phyloP scores from a whole-genome alignment of 2,329 filamentous ascomycete genomes.

The Simplicillium sp. region DNA sequence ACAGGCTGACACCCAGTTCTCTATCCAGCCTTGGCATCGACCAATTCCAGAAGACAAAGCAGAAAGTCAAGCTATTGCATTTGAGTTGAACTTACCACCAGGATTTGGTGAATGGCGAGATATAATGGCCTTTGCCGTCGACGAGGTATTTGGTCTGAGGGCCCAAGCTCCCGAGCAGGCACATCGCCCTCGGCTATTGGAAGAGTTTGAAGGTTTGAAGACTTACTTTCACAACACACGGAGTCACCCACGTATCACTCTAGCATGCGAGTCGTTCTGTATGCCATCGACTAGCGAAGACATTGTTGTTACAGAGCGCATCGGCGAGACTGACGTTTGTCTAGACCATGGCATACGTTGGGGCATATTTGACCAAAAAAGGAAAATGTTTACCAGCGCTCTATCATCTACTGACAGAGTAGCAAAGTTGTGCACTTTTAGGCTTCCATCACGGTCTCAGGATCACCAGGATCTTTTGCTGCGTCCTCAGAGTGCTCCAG shows the following conservation, averaged over 20 bases:
- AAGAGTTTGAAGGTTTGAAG: background rate
- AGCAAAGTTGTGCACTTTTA: background rate
- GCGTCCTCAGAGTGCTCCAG: background rate
- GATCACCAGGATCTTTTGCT: background rate
- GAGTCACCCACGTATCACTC: background rate
- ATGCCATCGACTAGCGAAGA: background rate
- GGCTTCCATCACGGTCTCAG: no score
- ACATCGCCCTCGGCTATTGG: background rate
- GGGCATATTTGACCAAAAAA: background rate
- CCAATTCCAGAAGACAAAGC: background rate
- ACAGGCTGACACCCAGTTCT: background rate
- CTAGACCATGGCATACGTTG: background rate
- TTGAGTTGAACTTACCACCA: background rate
- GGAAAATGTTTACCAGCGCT: background rate
- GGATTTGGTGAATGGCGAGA: background rate
- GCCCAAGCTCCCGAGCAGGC: background rate
- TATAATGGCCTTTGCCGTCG: background rate
- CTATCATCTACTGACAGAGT: background rate
- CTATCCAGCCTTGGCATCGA: background rate
- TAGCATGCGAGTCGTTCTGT: background rate
- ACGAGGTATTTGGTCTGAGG: background rate
- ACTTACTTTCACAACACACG: background rate
- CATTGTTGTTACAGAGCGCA: background rate
- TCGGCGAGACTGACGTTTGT: background rate
- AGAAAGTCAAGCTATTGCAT: background rate